A percentile compares a stretch with the other conserved stretches of the same genome.
These are phyloP conservation scores for Phytophthora fragariaefolia DNA, from an alignment of 352 stramenopile genomes.

Conservation along the genomic window DNA sequence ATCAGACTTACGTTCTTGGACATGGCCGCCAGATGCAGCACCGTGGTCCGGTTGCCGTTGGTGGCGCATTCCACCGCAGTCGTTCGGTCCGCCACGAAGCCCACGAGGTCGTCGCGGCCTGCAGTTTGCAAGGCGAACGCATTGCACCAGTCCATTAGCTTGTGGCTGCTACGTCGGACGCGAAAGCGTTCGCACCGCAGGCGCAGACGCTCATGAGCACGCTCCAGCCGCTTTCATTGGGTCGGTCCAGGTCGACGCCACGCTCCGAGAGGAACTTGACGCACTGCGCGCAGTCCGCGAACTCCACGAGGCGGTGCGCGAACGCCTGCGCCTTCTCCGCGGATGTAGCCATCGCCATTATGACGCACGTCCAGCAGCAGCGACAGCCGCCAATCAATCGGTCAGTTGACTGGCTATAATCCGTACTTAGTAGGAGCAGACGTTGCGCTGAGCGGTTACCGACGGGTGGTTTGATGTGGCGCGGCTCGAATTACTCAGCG, in stretches of 20 bases:
- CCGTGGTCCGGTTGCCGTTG: constrained; percentile 70
- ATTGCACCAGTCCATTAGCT: neutral
- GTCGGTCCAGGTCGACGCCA: constrained; percentile 61
- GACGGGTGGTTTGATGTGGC: neutral
- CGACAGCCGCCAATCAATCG: constrained; percentile 15
- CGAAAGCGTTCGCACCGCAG: constrained; percentile 44
- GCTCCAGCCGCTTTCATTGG: constrained; percentile 73
- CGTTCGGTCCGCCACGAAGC: constrained; percentile 61
- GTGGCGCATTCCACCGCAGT: constrained; percentile 63
- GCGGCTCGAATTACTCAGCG: constrained; percentile 23
- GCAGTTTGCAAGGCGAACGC: constrained; percentile 14
- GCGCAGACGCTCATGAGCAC: constrained; percentile 85
- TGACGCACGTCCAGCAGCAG: neutral
- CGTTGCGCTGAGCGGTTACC: constrained; percentile 22
- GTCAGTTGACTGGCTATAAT: constrained; percentile 1
- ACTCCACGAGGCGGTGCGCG: constrained; percentile 80
- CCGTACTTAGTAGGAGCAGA: constrained; percentile 30
- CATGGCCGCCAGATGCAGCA: constrained; percentile 82
- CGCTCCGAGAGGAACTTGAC: constrained; percentile 68
- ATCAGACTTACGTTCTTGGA: constrained; percentile 58
- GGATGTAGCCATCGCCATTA: constrained; percentile 5
- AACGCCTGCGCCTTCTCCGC: constrained; percentile 60
- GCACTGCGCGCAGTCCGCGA: constrained; percentile 62
- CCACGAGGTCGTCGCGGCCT: constrained; percentile 75
- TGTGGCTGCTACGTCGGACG: neutral